Evolutionary conservation across 805 yeast species (phyloP), one percentile per base, ranked within the genome.

Genomic region (Candida alai): DNA sequence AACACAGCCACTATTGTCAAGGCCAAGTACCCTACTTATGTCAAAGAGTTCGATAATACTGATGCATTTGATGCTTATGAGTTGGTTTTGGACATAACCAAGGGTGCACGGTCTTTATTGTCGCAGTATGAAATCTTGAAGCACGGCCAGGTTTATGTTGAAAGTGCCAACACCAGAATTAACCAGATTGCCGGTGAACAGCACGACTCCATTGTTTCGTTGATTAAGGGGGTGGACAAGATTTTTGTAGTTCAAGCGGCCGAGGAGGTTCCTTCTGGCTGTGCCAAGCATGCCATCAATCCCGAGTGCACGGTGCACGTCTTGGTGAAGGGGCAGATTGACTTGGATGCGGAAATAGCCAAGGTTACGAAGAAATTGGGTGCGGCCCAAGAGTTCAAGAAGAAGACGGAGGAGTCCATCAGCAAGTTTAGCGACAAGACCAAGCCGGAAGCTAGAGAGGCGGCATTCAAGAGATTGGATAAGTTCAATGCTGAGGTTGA

Each of bases 261-360:
- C 11, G 59, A 62, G 16, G 74, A 76, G 16, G 76, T 88, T 42
- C 97, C 97, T 48, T 76, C 78, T 40, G 98, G 98, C 29, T 85
- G 95, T 60, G 96, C 90, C 27, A 74, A 88, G 45, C 80, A 78
- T 48, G 76, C 94, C 37, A 86, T 90, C 39, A 76, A 78, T 39
- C 82, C 95, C 31, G 83, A 76, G 36, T 79, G 86, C 57, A 81
- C 78, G 40, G 97, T 89, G 14, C 96, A 87, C 52, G 76, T 90
- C 19, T 72, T 93, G 57, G 96, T 90, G 38, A 89, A 87, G 72
- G 98, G 97, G 35, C 89, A 84, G 56, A 80, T 93, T 47, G 97
- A 90, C 60, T 75, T 89, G 48, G 97, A 88, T 51, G 83, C 83
- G 36, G 97, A 93, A 67, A 84, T 93, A 51, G 55, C 69, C 48